Conservation (phyloP, 768 basidiomycete genomes). For the Antrodiella citrinella region DNA sequence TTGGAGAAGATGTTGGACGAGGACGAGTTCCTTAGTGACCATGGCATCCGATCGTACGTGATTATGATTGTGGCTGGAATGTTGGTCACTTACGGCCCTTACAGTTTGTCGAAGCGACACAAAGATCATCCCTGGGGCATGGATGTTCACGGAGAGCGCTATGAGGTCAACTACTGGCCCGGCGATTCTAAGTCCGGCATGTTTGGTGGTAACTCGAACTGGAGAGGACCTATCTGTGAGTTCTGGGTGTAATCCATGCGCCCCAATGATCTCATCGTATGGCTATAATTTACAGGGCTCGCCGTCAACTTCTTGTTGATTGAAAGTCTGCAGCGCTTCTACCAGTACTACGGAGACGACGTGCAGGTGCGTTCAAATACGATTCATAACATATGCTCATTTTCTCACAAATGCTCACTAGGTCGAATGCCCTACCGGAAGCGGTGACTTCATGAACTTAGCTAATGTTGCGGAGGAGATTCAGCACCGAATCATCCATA, state of each 20-base stretch:
- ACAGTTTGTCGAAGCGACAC: slow-evolving; percentile 81
- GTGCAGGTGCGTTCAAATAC: slow-evolving; percentile 48
- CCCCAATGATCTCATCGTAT: neutral
- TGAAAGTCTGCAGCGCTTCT: slow-evolving; percentile 93
- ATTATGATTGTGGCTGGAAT: neutral
- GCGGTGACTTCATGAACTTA: slow-evolving; percentile 97
- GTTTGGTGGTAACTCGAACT: slow-evolving; percentile 99
- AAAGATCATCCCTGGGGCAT: slow-evolving; percentile 93
- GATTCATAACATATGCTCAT: neutral
- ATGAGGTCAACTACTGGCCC: slow-evolving; percentile 96
- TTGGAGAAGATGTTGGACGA: slow-evolving; percentile 97
- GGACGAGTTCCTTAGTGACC: slow-evolving; percentile 91
- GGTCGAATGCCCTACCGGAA: slow-evolving; percentile 94
- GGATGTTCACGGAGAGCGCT: slow-evolving; percentile 84
- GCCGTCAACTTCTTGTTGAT: slow-evolving; percentile 95
- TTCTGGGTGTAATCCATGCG: neutral
- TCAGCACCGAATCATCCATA: slow-evolving; percentile 97
- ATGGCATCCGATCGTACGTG: slow-evolving; percentile 91
- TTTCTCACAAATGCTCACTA: slow-evolving; percentile 13
- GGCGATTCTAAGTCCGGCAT: slow-evolving; percentile 96
- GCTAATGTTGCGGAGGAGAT: slow-evolving; percentile 94
- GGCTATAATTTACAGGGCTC: slow-evolving; percentile 50
- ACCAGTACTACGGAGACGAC: slow-evolving; percentile 94
- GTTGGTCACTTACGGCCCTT: neutral
- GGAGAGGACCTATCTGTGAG: slow-evolving; percentile 87